Evolutionary conservation across 192 early-diverging fungal species (phyloP).

Genomic region (Funneliformis mosseae): DNA sequence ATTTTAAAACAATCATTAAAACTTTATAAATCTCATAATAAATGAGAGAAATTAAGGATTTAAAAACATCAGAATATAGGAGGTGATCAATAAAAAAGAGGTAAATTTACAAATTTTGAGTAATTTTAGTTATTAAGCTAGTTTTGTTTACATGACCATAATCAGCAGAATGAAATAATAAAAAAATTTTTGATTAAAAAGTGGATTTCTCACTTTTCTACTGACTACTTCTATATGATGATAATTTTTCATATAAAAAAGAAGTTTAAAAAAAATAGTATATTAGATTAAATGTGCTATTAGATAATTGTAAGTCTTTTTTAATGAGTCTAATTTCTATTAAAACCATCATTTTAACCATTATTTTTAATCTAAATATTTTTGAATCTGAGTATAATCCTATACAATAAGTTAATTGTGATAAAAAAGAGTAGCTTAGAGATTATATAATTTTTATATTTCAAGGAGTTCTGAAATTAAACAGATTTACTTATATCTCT

Average conservation of each 20-base stretch:
- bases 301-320: constrained; percentile 33
- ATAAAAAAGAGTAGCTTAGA: constrained; percentile 5
- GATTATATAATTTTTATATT: constrained; percentile 33
- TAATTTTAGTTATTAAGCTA: no score
- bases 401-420: constrained; percentile 6
- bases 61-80: no score
- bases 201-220: no score
- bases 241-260: constrained; percentile 22
- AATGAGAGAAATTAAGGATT: no score
- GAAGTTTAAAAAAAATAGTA: constrained; percentile 9
- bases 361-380: constrained; percentile 27
- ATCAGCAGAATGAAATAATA: no score
- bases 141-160: no score
- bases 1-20: constrained; percentile 14
- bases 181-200: no score
- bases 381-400: constrained; percentile 7
- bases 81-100: no score
- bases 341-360: constrained; percentile 18
- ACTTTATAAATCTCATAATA: constrained; percentile 24
- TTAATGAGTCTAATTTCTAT: not conserved
- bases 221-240: no score
- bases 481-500: constrained; percentile 15
- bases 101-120: no score
- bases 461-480: constrained; percentile 29
- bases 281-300: constrained; percentile 28